These are phyloP conservation scores for Aspergillus heteromorphus DNA, from an alignment of 495 filamentous ascomycete genomes.

Conservation along the genomic window DNA sequence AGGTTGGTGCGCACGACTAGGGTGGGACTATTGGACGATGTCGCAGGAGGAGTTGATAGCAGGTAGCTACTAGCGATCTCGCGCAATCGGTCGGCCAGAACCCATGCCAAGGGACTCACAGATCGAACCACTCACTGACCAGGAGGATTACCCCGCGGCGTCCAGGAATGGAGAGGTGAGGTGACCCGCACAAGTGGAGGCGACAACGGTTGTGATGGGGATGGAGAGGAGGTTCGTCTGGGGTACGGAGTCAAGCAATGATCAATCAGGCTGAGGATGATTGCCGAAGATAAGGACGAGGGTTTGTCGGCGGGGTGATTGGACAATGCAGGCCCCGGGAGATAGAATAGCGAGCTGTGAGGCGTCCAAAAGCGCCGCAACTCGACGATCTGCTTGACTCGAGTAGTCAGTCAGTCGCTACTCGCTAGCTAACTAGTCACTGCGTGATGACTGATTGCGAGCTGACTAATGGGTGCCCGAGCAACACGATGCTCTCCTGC, in stretches of 20 bases:
- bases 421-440: neutral
- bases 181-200: conserved; percentile 22
- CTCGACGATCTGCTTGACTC: conserved; percentile 2
- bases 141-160: conserved; percentile 9
- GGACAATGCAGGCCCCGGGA: neutral
- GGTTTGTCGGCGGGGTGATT: neutral
- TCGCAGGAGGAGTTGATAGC: neutral
- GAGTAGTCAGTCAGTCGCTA: neutral
- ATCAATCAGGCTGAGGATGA: neutral
- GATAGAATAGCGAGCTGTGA: conserved; percentile 2
- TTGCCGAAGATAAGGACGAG: conserved; percentile 3
- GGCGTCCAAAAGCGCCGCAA: neutral
- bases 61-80: neutral
- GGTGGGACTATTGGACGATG: neutral
- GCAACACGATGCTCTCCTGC: no score
- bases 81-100: neutral
- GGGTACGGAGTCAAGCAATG: neutral
- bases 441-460: neutral
- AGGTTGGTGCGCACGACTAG: neutral
- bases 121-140: conserved; percentile 7
- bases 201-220: conserved; percentile 8
- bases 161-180: neutral
- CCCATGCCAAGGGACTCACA: conserved; percentile 1
- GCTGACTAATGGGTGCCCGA: no score
- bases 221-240: neutral